Evolutionary conservation across 2,329 filamentous ascomycete genomes (phyloP), one percentile per base, ranked within the genome.

Genomic region (Calonectria pseudoturangicola): DNA sequence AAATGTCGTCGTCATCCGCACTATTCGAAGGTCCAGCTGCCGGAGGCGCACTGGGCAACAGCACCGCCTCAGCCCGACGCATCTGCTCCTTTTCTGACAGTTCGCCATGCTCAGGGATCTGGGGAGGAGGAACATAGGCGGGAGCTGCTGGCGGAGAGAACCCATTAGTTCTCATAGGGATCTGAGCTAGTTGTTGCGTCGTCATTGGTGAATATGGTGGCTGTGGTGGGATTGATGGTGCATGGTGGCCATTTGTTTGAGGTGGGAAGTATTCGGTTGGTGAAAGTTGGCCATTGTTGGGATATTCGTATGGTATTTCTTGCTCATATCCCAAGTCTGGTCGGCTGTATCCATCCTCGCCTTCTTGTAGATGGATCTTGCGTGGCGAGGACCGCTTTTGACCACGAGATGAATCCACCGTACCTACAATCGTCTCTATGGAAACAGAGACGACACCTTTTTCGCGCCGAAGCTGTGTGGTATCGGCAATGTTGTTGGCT

Each of bases 361-460:
- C 81, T 58, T 82, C 81, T 3, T 75, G 73, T 12, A 82, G 76
- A 12, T 78, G 75, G 12, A 81, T 68, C 30, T 80, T 82, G 33
- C 77, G 78, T 33, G 79, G 79, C 3, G 80, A 79, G 9, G 70
- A 64, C 41, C 76, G 72, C 62, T 81, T 82, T 27, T 80, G 82
- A 1, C 73, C 72, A 8, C 80, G 78, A 8, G 89, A 90, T 77
- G 92, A 96, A 82, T 99, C 96, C 43, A 90, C 90, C 0, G 95
- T 98, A 1, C 97, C 97, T 25, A 98, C 92, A 1, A 98, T 88
- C 16, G 98, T 90, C 82, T 98, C 95, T 78, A 98, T 96, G 0
- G 93, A 89, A 68, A 95, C 94, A 0, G 93, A 93, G 27, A 98
- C 93, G n/a, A 98, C 95, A 10, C 95, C 95, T 81, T 98, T 98